Base-by-base conservation (phyloP, 75 land plant species). In the Adiantum capillusveneris region DNA sequence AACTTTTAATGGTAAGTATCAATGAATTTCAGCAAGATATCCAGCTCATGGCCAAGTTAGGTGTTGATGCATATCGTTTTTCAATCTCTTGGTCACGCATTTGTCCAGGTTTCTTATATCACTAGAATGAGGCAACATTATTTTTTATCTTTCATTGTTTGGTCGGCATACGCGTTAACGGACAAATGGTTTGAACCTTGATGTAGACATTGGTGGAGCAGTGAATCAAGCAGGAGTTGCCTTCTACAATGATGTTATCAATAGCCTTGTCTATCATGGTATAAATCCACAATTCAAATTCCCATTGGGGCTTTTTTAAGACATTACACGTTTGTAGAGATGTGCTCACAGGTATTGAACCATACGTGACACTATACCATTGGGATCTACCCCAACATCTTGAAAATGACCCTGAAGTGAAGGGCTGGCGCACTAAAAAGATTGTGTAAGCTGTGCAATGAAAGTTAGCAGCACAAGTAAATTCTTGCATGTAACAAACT, bases 321-420 rank as follows among this genome's bases (percentile, higher is more conserved):
- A 34, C 37, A 34, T 34, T 34, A 9, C 37, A 34, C 9, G 3
- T 29, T 21, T 1, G 29, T 19, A 6, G 7, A 2, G 28, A 12
- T 16, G 64, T 12, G 27, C 25, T 21, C 65, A 45, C 73, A 79
- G 96, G 97, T 25, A 84, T 91, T 41, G 62, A 87, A 63, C 97
- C 97, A 59, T 91, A 84, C 71, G 88, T 84, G 60, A 78, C 83
- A 0, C 65, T 91, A 6, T 90, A 79, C 53, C 96, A 90, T 42
- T 90, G 90, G 90, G 96, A 90, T 58, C 80, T 90, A 21, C 97
- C 97, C 42, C 97, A 84, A 75, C 54, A 75, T 65, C 86, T 91
- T 69, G 72, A 85, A 25, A 83, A 88, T 56, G 66, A 84, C 25
- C 64, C 74, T 27, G 84, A 79, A 34, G 37, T 34, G 37, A 34